These are phyloP conservation scores for Puccinia triticina DNA, from an alignment of 1,284 basidiomycete species.

Conservation along the genomic window DNA sequence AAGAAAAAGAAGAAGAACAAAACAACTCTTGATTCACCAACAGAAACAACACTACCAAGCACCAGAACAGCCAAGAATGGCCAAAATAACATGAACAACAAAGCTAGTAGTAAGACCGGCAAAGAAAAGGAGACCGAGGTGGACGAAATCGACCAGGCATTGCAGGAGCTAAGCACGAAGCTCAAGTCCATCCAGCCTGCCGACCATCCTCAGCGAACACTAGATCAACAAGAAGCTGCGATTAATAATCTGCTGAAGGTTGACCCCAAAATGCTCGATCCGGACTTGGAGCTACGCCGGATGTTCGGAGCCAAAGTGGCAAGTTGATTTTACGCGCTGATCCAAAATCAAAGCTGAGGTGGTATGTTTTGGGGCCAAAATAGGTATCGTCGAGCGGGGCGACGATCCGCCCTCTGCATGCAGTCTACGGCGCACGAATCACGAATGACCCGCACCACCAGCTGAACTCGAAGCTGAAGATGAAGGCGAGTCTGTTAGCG, in stretches of 20 bases:
- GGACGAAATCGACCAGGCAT: slow-evolving; percentile 21
- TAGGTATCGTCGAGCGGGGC: slow-evolving; percentile 23
- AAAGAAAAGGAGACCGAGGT: slow-evolving; percentile 4
- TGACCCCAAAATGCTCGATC: slow-evolving; percentile 76
- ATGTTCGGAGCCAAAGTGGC: slow-evolving; percentile 91
- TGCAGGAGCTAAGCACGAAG: background rate
- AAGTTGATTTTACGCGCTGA: slow-evolving; percentile 58
- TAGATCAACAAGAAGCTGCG: background rate
- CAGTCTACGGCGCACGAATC: slow-evolving; percentile 53
- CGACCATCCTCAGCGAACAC: background rate
- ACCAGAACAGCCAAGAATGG: background rate
- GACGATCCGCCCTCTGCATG: background rate
- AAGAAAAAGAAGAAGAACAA: slow-evolving; percentile 19
- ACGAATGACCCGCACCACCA: slow-evolving; percentile 57
- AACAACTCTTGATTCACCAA: background rate
- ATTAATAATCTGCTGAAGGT: slow-evolving; percentile 70
- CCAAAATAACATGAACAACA: background rate
- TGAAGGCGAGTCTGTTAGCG: slow-evolving; percentile 55
- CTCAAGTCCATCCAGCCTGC: background rate
- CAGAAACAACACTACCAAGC: background rate
- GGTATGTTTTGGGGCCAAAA: background rate
- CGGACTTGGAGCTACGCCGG: slow-evolving; percentile 81
- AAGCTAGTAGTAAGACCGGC: background rate
- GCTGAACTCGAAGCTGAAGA: slow-evolving; percentile 53
- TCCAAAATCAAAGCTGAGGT: too few relatives aligned